phyloP scores from a whole-genome alignment of 345 rosid genomes.

The Salix dunnii region DNA sequence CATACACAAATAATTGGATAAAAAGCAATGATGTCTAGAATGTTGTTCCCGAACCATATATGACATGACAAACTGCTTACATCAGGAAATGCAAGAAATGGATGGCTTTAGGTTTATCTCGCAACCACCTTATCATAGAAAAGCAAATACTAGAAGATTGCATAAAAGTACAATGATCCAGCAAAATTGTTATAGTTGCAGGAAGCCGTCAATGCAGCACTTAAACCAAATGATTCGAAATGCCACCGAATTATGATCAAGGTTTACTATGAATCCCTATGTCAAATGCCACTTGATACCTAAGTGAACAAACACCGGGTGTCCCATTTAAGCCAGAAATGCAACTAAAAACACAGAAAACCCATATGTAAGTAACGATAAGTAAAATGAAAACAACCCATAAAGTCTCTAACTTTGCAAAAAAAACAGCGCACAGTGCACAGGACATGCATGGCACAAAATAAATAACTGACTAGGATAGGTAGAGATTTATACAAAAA shows the following conservation, averaged over 20 bases:
- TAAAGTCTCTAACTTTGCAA: background rate
- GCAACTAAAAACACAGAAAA: background rate
- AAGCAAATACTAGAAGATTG: background rate
- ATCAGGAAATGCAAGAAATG: background rate
- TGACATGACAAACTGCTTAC: background rate
- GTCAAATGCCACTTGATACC: background rate
- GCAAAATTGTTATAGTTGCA: background rate
- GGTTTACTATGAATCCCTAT: background rate
- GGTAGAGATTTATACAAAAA: constrained; percentile 49
- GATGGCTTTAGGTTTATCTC: background rate
- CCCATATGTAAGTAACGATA: constrained; percentile 1
- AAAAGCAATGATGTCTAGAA: background rate
- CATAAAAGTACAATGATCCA: background rate
- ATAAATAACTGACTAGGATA: background rate
- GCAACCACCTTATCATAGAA: background rate
- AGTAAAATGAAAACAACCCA: background rate
- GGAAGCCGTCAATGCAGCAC: background rate
- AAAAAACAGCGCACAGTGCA: no score
- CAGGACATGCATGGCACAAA: background rate
- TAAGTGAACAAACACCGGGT: background rate
- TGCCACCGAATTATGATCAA: background rate
- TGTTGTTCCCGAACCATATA: background rate
- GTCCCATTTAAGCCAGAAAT: background rate
- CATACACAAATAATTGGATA: background rate
- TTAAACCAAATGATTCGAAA: background rate